Conservation (phyloP, 2,329 filamentous ascomycete genomes). For the Diaporthe citri region DNA sequence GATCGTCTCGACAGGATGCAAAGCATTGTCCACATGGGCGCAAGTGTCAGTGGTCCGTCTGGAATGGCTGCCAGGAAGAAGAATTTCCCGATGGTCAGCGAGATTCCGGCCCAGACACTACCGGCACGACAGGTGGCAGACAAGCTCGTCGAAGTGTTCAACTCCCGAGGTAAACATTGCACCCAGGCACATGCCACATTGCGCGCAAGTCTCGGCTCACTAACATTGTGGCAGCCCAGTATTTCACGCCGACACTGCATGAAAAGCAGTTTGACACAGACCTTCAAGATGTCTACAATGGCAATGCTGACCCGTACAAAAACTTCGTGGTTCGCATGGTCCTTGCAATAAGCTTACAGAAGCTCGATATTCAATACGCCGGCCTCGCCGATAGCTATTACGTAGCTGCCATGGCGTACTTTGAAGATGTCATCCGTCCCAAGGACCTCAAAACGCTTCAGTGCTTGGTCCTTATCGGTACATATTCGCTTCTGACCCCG, state of each 20-base stretch:
- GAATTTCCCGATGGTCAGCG: conserved; percentile 91
- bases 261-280: conserved; percentile 83
- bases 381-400: conserved; percentile 96
- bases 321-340: conserved; percentile 93
- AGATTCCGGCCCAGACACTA: conserved; percentile 80
- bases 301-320: conserved; percentile 82
- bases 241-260: conserved; percentile 89
- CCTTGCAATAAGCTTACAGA: conserved; percentile 94
- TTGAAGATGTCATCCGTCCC: conserved; percentile 85
- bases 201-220: conserved; percentile 40
- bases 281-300: conserved; percentile 83
- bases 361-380: conserved; percentile 89
- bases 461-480: conserved; percentile 86
- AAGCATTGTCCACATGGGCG: conserved; percentile 66
- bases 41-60: conserved; percentile 63
- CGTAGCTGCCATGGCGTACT: conserved; percentile 84
- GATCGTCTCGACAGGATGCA: conserved; percentile 72
- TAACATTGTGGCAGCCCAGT: conserved; percentile 73
- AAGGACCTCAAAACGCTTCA: conserved; percentile 93
- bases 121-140: conserved; percentile 82
- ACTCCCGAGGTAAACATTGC: conserved; percentile 76
- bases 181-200: neutral
- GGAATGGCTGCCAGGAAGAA: conserved; percentile 75
- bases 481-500: conserved; percentile 93
- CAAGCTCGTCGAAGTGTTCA: conserved; percentile 85